Percentiles rank a stretch among this genome's conserved stretches.
phyloP scores from a whole-genome alignment of 1,284 basidiomycete species.

The Sporisorium iseilematis-ciliati region DNA sequence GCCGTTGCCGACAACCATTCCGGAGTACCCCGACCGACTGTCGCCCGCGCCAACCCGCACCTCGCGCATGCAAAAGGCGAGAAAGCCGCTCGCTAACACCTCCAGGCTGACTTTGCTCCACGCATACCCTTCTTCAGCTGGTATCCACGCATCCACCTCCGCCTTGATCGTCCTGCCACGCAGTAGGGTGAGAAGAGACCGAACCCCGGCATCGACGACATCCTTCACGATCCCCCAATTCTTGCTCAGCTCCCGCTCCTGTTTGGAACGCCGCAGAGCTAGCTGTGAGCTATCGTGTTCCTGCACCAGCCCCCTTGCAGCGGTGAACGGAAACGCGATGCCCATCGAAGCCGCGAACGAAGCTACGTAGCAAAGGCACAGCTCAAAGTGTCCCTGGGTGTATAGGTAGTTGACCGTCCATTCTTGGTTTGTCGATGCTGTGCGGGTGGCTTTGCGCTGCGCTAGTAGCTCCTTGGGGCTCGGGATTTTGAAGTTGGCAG shows the following conservation, averaged over 20 bases:
- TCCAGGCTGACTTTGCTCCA: slow-evolving; percentile 2
- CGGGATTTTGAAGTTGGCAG: slow-evolving; percentile 7
- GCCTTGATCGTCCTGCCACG: background rate
- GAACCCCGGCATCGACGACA: slow-evolving; percentile 35
- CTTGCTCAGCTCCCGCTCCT: slow-evolving; percentile 44
- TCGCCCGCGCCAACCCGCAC: slow-evolving; percentile 42
- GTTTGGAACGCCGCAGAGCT: slow-evolving; percentile 20
- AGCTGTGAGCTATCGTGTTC: slow-evolving; percentile 30
- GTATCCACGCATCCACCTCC: slow-evolving; percentile 16
- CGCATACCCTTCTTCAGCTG: background rate
- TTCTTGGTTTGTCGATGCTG: slow-evolving; percentile 36
- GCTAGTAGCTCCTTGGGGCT: slow-evolving; percentile 14
- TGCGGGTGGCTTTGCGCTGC: slow-evolving; percentile 14
- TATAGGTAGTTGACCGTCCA: slow-evolving; percentile 48
- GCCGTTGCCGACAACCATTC: slow-evolving; percentile 16
- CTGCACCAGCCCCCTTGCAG: background rate
- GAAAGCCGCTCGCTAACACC: slow-evolving; percentile 16
- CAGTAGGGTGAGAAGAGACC: slow-evolving; percentile 18
- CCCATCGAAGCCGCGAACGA: slow-evolving; percentile 41
- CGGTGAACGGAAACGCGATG: slow-evolving; percentile 10
- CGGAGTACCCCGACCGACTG: slow-evolving; percentile 24
- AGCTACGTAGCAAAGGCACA: slow-evolving; percentile 32
- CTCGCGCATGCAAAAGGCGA: slow-evolving; percentile 32
- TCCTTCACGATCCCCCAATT: slow-evolving; percentile 51
- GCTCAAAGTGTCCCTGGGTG: slow-evolving; percentile 30